Conservation (phyloP, 495 filamentous ascomycete genomes). For the Daldinia childiae region DNA sequence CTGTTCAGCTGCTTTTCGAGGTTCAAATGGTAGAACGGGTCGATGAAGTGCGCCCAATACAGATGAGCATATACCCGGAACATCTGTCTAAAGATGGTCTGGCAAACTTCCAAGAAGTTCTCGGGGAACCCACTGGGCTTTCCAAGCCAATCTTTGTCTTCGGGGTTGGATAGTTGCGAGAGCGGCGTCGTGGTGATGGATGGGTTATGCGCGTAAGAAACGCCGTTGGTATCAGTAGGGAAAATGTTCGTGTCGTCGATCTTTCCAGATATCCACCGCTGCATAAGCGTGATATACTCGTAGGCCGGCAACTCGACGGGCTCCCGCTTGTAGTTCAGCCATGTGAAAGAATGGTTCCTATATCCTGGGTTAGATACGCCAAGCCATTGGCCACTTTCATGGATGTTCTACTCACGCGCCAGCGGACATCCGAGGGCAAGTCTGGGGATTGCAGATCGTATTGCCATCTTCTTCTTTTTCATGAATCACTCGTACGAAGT, state of each 20-base stretch:
- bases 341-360: slow-evolving; percentile 89
- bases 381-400: not conserved
- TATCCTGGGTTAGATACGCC: slow-evolving; percentile 23
- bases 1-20: slow-evolving; percentile 90
- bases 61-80: slow-evolving; percentile 95
- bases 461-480: slow-evolving; percentile 75
- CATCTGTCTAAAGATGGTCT: slow-evolving; percentile 95
- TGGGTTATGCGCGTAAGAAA: slow-evolving; percentile 64
- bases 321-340: slow-evolving; percentile 74
- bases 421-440: slow-evolving; percentile 91
- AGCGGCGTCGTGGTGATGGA: slow-evolving; percentile 68
- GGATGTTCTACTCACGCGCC: slow-evolving; percentile 72
- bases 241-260: slow-evolving; percentile 87
- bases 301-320: slow-evolving; percentile 76
- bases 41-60: slow-evolving; percentile 83
- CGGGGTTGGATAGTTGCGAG: slow-evolving; percentile 66
- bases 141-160: slow-evolving; percentile 78
- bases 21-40: slow-evolving; percentile 85
- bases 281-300: slow-evolving; percentile 90
- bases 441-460: slow-evolving; percentile 81
- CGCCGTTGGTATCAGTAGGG: slow-evolving; percentile 73
- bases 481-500: slow-evolving; percentile 83
- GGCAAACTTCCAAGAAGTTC: slow-evolving; percentile 84
- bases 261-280: slow-evolving; percentile 93
- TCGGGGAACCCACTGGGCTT: slow-evolving; percentile 88